Evolutionary conservation across 805 yeast genomes (phyloP), one percentile per base, ranked within the genome.

Genomic region (Hanseniaspora occidentalis): DNA sequence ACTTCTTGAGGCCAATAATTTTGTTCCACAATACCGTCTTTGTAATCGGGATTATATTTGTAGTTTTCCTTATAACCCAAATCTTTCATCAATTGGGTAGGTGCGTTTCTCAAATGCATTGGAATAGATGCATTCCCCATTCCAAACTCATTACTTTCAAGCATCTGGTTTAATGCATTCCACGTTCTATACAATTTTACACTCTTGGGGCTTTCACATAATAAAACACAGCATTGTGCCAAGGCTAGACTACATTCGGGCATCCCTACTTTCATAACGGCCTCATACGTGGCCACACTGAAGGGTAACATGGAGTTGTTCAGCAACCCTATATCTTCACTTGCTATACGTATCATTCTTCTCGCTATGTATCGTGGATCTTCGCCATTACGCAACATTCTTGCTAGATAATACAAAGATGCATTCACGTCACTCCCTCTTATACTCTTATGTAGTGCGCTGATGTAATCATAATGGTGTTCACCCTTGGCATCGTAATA

Each of bases 371-470:
- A 92, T 19, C 85, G 60, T 0, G 96, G 96, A 52, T 84, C 94
- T 56, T 94, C 98, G 0, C 98, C 98, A 2, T 95, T 94, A 47
- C 75, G 71, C 1, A 92, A 65, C 98, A 92, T 92, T 37, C 86
- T 69, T 0, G 79, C 89, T 17, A 92, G 61, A 53, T 92, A 92
- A 56, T 78, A 88, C 45, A 92, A 61, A 0, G 97, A 79, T 0
- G 96, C 97, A 62, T 92, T 84, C 0, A 88, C 79, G 51, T 89
- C 79, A 0, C 84, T 72, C 0, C 99, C 99, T 43, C 99, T 68
- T 0, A 92, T 73, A 0, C 95, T 74, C 53, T 92, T 92, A 62
- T 92, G 99, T 48, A 92, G 82, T 1, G 98, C 98, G 11, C 95
- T 83, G 6, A 92, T 92, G 1, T 95, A 75, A 56, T 92, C 99